Evolutionary conservation across 177 flowering plant species (phyloP).

Genomic region (Vitis hybrid): DNA sequence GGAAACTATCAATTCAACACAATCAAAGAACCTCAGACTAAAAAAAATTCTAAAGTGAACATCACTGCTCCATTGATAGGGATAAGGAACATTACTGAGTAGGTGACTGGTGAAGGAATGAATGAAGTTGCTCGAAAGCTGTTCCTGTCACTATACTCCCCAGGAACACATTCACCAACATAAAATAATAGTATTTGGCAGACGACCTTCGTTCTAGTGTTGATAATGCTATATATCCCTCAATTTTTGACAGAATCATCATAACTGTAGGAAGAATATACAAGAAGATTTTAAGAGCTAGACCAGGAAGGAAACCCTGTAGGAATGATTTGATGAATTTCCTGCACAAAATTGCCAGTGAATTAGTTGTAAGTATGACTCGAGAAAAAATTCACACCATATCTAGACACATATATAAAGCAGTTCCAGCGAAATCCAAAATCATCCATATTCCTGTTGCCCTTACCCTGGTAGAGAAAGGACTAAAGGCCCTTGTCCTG

Average conservation of each 20-base stretch:
- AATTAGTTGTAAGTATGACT: background rate
- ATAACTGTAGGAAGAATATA: constrained; percentile 76
- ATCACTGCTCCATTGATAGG: background rate
- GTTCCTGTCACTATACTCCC: constrained; percentile 95
- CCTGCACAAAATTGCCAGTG: constrained; percentile 47
- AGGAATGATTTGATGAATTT: constrained; percentile 83
- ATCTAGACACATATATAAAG: no score
- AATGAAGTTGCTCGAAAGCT: constrained; percentile 86
- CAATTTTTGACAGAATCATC: constrained; percentile 93
- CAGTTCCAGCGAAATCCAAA: no score
- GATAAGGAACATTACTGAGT: constrained; percentile 60
- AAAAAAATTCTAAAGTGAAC: background rate
- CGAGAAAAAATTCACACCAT: background rate
- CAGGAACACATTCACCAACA: constrained; percentile 94
- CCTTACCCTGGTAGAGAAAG: no score
- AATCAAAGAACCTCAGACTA: background rate
- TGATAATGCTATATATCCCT: constrained; percentile 77
- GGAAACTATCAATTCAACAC: background rate
- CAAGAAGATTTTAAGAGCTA: constrained; percentile 83
- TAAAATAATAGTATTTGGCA: constrained; percentile 89
- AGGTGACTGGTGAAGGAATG: constrained; percentile 89
- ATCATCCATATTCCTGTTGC: no score
- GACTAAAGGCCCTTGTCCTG: no score
- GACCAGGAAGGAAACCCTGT: constrained; percentile 98
- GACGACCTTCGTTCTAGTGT: constrained; percentile 76